phyloP scores from a whole-genome alignment of 352 stramenopile species.

The Peronospora farinosa region DNA sequence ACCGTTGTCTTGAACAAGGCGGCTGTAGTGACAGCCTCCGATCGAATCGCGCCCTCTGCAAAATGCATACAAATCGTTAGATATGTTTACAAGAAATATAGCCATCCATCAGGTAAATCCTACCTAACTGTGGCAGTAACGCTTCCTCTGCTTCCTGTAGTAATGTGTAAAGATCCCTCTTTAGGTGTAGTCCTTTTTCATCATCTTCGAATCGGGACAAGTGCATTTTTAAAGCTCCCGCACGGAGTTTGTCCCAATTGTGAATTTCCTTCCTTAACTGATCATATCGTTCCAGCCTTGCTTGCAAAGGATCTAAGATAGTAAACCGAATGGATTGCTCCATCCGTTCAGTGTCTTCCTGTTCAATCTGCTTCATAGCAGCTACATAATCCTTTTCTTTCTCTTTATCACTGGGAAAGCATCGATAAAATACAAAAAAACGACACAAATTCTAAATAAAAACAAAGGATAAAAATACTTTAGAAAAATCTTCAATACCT shows the following conservation, averaged over 20 bases:
- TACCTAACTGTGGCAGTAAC: conserved; percentile 41
- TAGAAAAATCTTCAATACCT: conserved; percentile 17
- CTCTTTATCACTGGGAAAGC: conserved; percentile 15
- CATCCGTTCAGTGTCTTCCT: conserved; percentile 50
- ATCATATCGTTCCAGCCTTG: conserved; percentile 45
- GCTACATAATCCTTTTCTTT: conserved; percentile 34
- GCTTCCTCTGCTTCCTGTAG: conserved; percentile 34
- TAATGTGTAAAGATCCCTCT: conserved; percentile 34
- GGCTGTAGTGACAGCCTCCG: conserved; percentile 24
- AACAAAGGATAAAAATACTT: conserved; percentile 1
- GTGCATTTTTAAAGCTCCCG: conserved; percentile 28
- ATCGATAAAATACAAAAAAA: conserved; percentile 6
- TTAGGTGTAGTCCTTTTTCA: conserved; percentile 31
- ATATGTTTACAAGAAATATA: background rate
- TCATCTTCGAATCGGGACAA: conserved; percentile 37
- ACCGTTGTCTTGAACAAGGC: conserved; percentile 68
- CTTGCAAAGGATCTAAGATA: conserved; percentile 54
- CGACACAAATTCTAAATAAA: conserved; percentile 2
- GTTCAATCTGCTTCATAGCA: conserved; percentile 49
- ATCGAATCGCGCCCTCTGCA: conserved; percentile 39
- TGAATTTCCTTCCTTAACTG: conserved; percentile 37
- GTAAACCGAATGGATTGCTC: conserved; percentile 79
- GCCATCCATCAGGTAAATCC: background rate
- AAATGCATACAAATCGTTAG: background rate
- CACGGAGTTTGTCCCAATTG: conserved; percentile 23